phyloP scores from a whole-genome alignment of 2,329 filamentous ascomycete genomes.

The Diaporthe sp. region DNA sequence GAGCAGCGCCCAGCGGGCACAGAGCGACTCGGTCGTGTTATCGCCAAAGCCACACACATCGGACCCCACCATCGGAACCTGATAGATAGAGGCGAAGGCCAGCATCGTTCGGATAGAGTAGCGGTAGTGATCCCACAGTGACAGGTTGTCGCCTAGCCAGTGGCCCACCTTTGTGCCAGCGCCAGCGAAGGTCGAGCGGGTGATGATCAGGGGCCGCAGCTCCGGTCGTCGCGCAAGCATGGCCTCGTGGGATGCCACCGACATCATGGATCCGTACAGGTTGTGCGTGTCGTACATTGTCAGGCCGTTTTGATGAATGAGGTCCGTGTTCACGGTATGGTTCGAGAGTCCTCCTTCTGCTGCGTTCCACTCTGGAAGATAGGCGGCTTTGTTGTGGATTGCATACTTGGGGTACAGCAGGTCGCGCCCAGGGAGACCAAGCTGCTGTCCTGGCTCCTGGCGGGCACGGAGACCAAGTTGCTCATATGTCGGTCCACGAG shows the following conservation, averaged over 20 bases:
- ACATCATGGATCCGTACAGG: conserved; percentile 80
- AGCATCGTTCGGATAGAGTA: conserved; percentile 71
- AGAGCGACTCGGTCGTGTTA: conserved; percentile 77
- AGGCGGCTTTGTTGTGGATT: conserved; percentile 73
- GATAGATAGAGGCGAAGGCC: conserved; percentile 74
- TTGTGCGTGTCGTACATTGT: conserved; percentile 74
- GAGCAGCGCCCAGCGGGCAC: conserved; percentile 80
- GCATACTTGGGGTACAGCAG: conserved; percentile 75
- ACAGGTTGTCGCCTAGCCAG: conserved; percentile 73
- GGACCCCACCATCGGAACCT: conserved; percentile 76
- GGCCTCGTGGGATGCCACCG: conserved; percentile 71
- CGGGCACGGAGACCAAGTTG: conserved; percentile 41
- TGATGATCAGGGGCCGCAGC: conserved; percentile 79
- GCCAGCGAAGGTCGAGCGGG: conserved; percentile 81
- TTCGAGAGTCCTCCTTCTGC: conserved; percentile 63
- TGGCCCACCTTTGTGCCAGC: conserved; percentile 75
- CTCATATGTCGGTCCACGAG: conserved; percentile 28
- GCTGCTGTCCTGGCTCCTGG: conserved; percentile 54
- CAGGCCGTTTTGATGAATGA: conserved; percentile 76
- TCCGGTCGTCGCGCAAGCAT: conserved; percentile 76
- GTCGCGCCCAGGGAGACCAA: conserved; percentile 73
- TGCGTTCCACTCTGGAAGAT: conserved; percentile 55
- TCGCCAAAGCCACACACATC: conserved; percentile 84
- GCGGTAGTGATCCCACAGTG: conserved; percentile 69
- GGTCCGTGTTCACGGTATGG: conserved; percentile 75